Evolutionary conservation across 108 stramenopile species (phyloP), one percentile per base, ranked within the genome.

Genomic region (Skeletonema grethae): DNA sequence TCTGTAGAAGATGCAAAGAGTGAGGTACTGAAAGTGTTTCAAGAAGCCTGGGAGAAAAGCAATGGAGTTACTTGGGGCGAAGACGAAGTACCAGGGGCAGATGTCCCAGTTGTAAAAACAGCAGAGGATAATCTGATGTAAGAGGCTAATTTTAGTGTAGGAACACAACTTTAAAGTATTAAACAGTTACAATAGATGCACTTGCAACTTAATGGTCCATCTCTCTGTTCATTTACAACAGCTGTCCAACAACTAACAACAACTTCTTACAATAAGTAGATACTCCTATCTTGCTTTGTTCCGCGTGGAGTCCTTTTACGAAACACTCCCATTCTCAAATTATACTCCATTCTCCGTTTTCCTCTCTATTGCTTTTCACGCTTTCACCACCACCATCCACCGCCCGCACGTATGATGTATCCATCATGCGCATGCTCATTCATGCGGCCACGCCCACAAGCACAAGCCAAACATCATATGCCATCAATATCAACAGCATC

Each of bases 1-100:
- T 94, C 86, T 11, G 91, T 95, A 9, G 98, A 99, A 82, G 98
- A 98, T 80, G 98, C 98, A 36, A 98, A 99, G 73, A 95, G 93
- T 45, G 97, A 99, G 76, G 86, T 97, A 46, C 85, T 95, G 48
- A 99, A 98, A 76, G 83, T 98, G 12, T 97, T 98, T 64, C 98
- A 99, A 82, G 98, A 99, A 80, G 94, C 94, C 7, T 99, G 98
- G 98, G 98, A 99, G 84, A 90, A 88, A 43, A 90, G 75, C 32
- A 84, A 96, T 65, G 91, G 88, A 30, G 71, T 87, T 55, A 72
- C 72, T 15, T 95, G 88, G 90, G 88, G 83, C 31, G 85, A 84
- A 65, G 85, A 84, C 31, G 92, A 87, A 63, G 46, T 69, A 61
- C 88, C 89, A 20, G 92, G 90, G 43, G 76, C 79, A 38, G 84